Evolutionary conservation across 2,329 filamentous ascomycete genomes (phyloP).

Genomic region (Pseudogymnoascus sp.): DNA sequence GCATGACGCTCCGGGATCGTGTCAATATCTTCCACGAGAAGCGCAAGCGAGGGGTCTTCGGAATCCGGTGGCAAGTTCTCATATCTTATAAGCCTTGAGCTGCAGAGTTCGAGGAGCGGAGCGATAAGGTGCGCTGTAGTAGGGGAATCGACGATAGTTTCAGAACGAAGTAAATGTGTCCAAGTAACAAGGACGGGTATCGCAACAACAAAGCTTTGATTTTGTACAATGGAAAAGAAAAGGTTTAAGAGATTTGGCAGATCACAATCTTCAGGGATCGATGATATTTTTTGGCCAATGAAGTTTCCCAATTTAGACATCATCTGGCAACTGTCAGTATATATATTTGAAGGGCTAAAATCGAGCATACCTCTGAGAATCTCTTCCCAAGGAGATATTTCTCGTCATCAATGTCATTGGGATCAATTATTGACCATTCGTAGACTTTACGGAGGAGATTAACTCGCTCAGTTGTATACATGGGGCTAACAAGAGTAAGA

Average conservation of each 20-base stretch:
- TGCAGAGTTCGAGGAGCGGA: constrained; percentile 73
- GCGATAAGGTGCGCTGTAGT: constrained; percentile 57
- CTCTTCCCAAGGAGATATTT: constrained; percentile 92
- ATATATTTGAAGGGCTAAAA: not conserved
- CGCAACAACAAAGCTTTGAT: constrained; percentile 82
- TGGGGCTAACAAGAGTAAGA: constrained; percentile 65
- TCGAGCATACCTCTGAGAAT: constrained; percentile 66
- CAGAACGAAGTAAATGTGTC: constrained; percentile 71
- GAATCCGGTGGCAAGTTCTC: constrained; percentile 78
- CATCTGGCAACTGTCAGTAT: constrained; percentile 45
- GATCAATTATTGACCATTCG: constrained; percentile 70
- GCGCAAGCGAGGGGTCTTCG: constrained; percentile 69
- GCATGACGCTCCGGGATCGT: constrained; percentile 89
- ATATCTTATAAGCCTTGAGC: constrained; percentile 75
- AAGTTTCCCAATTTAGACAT: constrained; percentile 79
- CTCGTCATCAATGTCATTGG: constrained; percentile 78
- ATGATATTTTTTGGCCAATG: constrained; percentile 66
- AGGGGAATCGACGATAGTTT: constrained; percentile 58
- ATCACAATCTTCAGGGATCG: constrained; percentile 58
- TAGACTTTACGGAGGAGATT: constrained; percentile 66
- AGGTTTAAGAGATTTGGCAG: constrained; percentile 71
- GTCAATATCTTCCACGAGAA: constrained; percentile 89
- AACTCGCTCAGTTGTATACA: constrained; percentile 67
- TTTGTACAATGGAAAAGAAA: constrained; percentile 69
- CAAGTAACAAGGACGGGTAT: constrained; percentile 88